These are phyloP conservation scores for Colletotrichum filicis DNA, from an alignment of 2,329 filamentous ascomycete genomes.

Conservation along the genomic window DNA sequence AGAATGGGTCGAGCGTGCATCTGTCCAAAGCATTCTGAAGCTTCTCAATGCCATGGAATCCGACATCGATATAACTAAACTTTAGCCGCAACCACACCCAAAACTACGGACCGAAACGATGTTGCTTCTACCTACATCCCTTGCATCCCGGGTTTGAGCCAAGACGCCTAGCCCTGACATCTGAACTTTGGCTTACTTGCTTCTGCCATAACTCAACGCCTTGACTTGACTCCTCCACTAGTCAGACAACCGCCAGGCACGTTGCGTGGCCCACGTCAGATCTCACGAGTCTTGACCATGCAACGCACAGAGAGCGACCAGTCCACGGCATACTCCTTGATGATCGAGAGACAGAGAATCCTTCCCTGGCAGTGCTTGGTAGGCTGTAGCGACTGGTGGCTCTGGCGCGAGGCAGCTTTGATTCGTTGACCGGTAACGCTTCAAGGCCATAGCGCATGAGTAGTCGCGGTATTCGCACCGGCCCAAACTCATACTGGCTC, in stretches of 20 bases:
- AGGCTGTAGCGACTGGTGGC: background rate
- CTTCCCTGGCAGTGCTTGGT: background rate
- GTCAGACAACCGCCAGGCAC: conserved; percentile 4
- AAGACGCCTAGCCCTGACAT: conserved; percentile 16
- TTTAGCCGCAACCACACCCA: conserved; percentile 23
- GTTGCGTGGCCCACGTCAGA: conserved; percentile 19
- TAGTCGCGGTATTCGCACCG: background rate
- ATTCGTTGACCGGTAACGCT: background rate
- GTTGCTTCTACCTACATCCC: background rate
- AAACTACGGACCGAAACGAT: conserved; percentile 24
- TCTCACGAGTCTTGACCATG: conserved; percentile 2
- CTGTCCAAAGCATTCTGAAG: background rate
- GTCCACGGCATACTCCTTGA: background rate
- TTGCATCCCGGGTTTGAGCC: conserved; percentile 5
- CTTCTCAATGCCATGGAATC: conserved; percentile 16
- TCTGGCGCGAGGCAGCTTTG: background rate
- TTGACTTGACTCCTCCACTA: conserved; percentile 10
- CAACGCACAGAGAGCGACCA: background rate
- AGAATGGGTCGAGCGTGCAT: conserved; percentile 4
- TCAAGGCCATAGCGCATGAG: conserved; percentile 8
- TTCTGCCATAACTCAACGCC: conserved; percentile 6
- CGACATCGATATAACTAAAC: conserved; percentile 8
- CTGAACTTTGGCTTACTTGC: conserved; percentile 2
- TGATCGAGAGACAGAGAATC: background rate
- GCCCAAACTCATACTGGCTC: background rate